Evolutionary conservation across 2,329 filamentous ascomycete genomes (phyloP).

Genomic region (Penicillium sp.): DNA sequence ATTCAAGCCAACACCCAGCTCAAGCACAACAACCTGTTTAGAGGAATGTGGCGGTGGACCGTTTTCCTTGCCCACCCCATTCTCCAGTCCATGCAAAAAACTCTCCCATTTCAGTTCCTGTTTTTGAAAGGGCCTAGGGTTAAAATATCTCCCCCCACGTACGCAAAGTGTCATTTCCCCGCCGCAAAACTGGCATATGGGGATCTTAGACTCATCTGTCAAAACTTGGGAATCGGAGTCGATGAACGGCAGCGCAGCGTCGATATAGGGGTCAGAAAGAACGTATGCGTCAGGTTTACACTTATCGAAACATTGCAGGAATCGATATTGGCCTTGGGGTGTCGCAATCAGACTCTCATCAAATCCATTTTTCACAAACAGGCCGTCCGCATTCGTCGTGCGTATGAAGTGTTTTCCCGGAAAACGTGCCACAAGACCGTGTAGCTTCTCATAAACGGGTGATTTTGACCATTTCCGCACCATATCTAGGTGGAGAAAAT

Average conservation of each 20-base stretch:
- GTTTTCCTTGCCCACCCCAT: not conserved
- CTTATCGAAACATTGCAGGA: constrained; percentile 25
- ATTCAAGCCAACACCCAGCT: constrained; percentile 28
- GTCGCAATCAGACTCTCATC: constrained; percentile 16
- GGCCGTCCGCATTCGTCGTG: constrained; percentile 27
- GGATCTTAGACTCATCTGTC: constrained; percentile 16
- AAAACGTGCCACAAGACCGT: not conserved
- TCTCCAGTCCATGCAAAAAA: constrained; percentile 7
- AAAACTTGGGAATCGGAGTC: constrained; percentile 19
- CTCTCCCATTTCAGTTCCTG: constrained; percentile 17
- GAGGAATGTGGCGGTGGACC: not conserved
- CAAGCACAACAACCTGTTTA: constrained; percentile 19
- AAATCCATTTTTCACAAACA: constrained; percentile 26
- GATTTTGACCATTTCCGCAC: constrained; percentile 19
- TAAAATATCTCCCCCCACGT: constrained; percentile 27
- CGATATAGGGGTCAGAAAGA: constrained; percentile 18
- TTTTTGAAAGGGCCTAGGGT: constrained; percentile 12
- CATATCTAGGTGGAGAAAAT: constrained; percentile 24
- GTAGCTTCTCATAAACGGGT: constrained; percentile 11
- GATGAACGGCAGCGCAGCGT: constrained; percentile 21
- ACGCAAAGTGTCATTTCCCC: constrained; percentile 26
- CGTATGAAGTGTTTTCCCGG: constrained; percentile 17
- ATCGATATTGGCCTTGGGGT: constrained; percentile 27
- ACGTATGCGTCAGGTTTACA: constrained; percentile 25
- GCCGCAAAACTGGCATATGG: constrained; percentile 20